Conservation (phyloP, 495 filamentous ascomycete species). For the Penicillium verhagenii region DNA sequence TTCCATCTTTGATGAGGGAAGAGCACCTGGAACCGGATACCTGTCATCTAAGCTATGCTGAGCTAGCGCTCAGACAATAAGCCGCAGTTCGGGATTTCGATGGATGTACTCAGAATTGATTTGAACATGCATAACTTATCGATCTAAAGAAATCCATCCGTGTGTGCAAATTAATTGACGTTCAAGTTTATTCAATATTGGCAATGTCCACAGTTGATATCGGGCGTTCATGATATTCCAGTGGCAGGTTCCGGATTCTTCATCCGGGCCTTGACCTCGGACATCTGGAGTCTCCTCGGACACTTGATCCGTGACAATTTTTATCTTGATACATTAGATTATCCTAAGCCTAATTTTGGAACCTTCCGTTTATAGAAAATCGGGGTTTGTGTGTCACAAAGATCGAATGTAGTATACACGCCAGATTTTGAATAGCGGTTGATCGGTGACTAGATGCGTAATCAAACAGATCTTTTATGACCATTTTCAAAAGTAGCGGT, state of each 20-base stretch:
- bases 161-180: no score
- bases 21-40: not conserved
- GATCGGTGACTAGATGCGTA: not conserved
- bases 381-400: constrained; percentile 16
- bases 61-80: not conserved
- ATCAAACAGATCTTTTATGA: not conserved
- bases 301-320: not conserved
- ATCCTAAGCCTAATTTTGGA: not conserved
- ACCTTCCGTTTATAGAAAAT: constrained; percentile 18
- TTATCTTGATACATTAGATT: not conserved
- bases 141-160: no score
- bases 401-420: not conserved
- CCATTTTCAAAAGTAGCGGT: not conserved
- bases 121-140: constrained; percentile 10
- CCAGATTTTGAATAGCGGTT: constrained; percentile 6
- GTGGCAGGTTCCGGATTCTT: constrained; percentile 1
- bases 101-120: not conserved
- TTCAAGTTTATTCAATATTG: no score
- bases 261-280: not conserved
- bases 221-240: not conserved
- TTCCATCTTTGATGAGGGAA: no score
- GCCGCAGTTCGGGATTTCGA: not conserved
- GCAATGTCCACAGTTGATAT: no score
- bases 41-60: not conserved
- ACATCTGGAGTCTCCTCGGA: not conserved